Conservation (phyloP, 2,329 filamentous ascomycete genomes). For the Chrysoporthe cubensis region DNA sequence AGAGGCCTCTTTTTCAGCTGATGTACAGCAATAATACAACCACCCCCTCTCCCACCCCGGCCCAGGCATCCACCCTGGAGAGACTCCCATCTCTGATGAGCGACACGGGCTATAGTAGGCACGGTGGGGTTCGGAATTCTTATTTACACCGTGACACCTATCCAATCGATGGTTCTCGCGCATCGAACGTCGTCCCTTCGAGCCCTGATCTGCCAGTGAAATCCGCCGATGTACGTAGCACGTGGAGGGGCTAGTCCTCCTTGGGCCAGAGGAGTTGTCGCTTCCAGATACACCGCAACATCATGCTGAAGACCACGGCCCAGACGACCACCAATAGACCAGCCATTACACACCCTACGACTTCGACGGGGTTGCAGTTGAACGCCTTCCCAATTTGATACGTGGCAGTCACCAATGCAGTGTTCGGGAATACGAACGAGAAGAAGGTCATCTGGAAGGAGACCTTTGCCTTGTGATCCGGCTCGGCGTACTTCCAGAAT, state of each 20-base stretch:
- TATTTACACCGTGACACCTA: no score
- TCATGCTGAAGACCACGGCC: slow-evolving; percentile 69
- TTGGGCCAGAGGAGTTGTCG: slow-evolving; percentile 56
- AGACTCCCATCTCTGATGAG: neutral
- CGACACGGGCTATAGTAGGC: neutral
- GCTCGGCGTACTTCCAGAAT: slow-evolving; percentile 67
- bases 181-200: no score
- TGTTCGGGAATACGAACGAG: slow-evolving; percentile 82
- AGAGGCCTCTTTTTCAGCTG: neutral
- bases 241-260: slow-evolving; percentile 14
- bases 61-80: neutral
- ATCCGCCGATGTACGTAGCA: neutral
- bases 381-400: slow-evolving; percentile 70
- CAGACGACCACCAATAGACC: slow-evolving; percentile 69
- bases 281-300: slow-evolving; percentile 68
- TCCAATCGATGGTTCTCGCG: no score
- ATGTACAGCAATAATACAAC: neutral
- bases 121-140: no score
- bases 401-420: slow-evolving; percentile 73
- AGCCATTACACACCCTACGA: slow-evolving; percentile 71
- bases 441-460: slow-evolving; percentile 87
- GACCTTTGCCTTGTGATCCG: slow-evolving; percentile 56
- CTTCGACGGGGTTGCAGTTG: slow-evolving; percentile 60
- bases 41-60: neutral
- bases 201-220: neutral